phyloP scores from a whole-genome alignment of 306 rosid genomes.

The Macrotyloma uniflorum region DNA sequence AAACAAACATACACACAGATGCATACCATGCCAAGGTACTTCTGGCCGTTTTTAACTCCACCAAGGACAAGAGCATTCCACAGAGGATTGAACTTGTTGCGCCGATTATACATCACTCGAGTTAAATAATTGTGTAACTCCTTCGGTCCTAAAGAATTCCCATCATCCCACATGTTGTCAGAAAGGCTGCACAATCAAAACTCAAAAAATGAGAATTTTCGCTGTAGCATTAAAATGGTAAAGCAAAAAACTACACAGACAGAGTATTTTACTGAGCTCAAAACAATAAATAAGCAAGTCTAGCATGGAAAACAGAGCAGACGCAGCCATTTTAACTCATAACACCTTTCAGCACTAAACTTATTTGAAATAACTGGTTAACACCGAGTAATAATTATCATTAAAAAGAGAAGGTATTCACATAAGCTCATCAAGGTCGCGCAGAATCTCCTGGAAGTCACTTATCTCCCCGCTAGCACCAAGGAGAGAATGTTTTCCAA shows the following conservation, averaged over 20 bases:
- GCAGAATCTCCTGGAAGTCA: constrained; percentile 87
- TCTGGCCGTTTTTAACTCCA: constrained; percentile 51
- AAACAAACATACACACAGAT: constrained; percentile 19
- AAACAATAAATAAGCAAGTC: neutral
- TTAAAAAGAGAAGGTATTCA: constrained; percentile 40
- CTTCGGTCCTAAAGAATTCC: constrained; percentile 55
- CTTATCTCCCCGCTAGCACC: constrained; percentile 98
- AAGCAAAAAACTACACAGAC: neutral
- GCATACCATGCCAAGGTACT: constrained; percentile 67
- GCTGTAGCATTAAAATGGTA: constrained; percentile 13
- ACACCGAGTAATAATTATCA: neutral
- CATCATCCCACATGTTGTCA: constrained; percentile 78
- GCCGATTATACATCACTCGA: constrained; percentile 54
- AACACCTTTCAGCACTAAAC: neutral
- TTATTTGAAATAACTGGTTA: constrained; percentile 26
- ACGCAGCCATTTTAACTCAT: too few relatives aligned
- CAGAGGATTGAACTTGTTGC: constrained; percentile 58
- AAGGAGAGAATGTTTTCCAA: constrained; percentile 90
- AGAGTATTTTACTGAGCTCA: neutral
- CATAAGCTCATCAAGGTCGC: constrained; percentile 85
- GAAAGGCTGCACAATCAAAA: constrained; percentile 70
- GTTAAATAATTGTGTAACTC: constrained; percentile 57
- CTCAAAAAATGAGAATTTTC: constrained; percentile 29
- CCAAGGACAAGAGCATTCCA: constrained; percentile 58
- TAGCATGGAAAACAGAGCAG: constrained; percentile 11